Conservation (phyloP, 2,329 filamentous ascomycete genomes). For the Aschersonia sp. region DNA sequence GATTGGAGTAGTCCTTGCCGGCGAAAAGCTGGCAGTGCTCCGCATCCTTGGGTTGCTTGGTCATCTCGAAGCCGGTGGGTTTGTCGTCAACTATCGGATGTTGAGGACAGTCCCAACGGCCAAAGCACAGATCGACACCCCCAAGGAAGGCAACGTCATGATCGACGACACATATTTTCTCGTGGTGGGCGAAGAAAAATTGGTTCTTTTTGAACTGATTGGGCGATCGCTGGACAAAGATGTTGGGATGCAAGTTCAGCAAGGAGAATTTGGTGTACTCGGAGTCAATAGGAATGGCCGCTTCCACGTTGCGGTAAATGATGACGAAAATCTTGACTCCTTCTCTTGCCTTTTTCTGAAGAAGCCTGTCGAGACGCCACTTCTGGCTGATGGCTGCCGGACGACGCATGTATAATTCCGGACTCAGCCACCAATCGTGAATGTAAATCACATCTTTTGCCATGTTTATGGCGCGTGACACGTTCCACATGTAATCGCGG, state of each 20-base stretch:
- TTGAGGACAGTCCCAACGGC: constrained; percentile 91
- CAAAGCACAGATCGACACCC: constrained; percentile 92
- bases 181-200: constrained; percentile 98
- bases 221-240: constrained; percentile 89
- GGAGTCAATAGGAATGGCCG: constrained; percentile 92
- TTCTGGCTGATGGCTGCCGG: constrained; percentile 95
- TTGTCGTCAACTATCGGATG: constrained; percentile 87
- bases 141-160: constrained; percentile 93
- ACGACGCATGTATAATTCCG: constrained; percentile 86
- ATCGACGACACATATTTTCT: constrained; percentile 94
- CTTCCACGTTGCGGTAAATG: constrained; percentile 94
- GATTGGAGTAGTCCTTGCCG: constrained; percentile 97
- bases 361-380: constrained; percentile 83
- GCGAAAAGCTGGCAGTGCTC: constrained; percentile 95
- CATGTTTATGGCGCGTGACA: constrained; percentile 91
- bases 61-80: constrained; percentile 79
- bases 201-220: constrained; percentile 98
- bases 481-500: constrained; percentile 98
- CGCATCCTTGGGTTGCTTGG: constrained; percentile 63
- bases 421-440: constrained; percentile 97
- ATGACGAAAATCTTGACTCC: constrained; percentile 97
- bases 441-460: constrained; percentile 97
- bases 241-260: constrained; percentile 86
- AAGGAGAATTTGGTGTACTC: constrained; percentile 96
- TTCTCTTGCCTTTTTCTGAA: constrained; percentile 87